Base-by-base conservation (phyloP, 495 filamentous ascomycete genomes). In the Opeltia flavorubescens region DNA sequence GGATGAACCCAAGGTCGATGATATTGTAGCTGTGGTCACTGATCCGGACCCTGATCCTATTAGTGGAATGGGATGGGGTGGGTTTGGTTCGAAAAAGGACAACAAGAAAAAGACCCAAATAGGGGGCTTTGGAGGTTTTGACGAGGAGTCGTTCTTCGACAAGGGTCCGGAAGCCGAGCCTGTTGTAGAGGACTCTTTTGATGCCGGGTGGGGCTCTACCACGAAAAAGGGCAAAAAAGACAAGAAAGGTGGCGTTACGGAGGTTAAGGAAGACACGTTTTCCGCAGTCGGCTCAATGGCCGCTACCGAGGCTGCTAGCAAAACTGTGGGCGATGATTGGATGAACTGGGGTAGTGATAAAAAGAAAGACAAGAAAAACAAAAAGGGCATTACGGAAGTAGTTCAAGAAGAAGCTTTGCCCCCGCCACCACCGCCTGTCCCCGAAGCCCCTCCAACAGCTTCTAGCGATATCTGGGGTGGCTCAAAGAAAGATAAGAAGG, bases 241-340 rank as follows among this genome's bases (percentile, higher is more conserved):
- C 7, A 64, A 62, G 52, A 54, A 59, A 29, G 51, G 56, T 27
- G 44, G 50, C 11, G 53, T 60, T 30, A 57, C 60, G 17, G 55
- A 59, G 3, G 53, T 60, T 18, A 57, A 64, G 29, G 65, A 64
- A 6, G 60, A 63, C 23, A 50, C 56, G 9, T 42, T 58, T 29
- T 48, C 56, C 23, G 55, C 49, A 15, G 51, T 54, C 13, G 57
- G 52, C 15, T 50, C 52, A 29, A 50, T 43, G 26, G 21, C 41
- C 15, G 50, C 36, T 6, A 60, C 23, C 26, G 42, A 29, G 24
- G 45, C 45, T 9, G 23, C 67, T 44, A 52, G 74, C 74, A 54
- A 75, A 66, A 56, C 70, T 69, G 30, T 66, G 66, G 53, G 76
- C 58, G 47, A 79, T 65, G 44, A 68, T 60, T 18, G 74, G 72